phyloP scores from a whole-genome alignment of 345 rosid species.

The Atalantia buxifolia region DNA sequence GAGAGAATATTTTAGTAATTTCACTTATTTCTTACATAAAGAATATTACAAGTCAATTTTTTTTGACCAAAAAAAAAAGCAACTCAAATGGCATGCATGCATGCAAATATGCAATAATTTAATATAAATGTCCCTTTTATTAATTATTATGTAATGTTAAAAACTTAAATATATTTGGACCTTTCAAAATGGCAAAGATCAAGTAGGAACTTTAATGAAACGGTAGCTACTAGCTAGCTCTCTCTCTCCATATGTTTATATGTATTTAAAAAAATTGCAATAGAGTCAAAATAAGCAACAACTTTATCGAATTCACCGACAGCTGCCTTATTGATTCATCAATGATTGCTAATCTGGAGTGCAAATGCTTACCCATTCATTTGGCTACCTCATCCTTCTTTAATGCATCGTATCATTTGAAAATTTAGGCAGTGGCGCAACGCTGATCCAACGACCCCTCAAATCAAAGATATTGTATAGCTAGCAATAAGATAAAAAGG shows the following conservation, averaged over 20 bases:
- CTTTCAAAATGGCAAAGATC: not conserved
- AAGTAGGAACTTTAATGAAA: not conserved
- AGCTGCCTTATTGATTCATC: not conserved
- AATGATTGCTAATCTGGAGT: not conserved
- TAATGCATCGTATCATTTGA: not conserved
- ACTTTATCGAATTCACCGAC: not conserved
- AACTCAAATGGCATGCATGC: not conserved
- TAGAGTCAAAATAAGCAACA: not conserved
- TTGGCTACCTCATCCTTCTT: not conserved
- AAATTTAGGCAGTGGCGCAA: not conserved
- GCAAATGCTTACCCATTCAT: not conserved
- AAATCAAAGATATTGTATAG: not conserved
- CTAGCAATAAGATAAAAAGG: not conserved
- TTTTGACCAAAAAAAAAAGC: too few species aligned
- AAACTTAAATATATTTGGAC: not conserved
- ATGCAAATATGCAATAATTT: not conserved
- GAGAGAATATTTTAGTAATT: too few species aligned
- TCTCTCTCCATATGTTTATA: not conserved
- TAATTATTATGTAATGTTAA: not conserved
- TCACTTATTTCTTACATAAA: too few species aligned
- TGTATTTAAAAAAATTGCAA: not conserved
- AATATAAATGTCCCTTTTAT: not conserved
- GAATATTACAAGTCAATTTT: too few species aligned
- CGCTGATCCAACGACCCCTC: not conserved
- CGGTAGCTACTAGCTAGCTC: not conserved